phyloP scores from a whole-genome alignment of 768 basidiomycete species.

The Hericium coralloides region DNA sequence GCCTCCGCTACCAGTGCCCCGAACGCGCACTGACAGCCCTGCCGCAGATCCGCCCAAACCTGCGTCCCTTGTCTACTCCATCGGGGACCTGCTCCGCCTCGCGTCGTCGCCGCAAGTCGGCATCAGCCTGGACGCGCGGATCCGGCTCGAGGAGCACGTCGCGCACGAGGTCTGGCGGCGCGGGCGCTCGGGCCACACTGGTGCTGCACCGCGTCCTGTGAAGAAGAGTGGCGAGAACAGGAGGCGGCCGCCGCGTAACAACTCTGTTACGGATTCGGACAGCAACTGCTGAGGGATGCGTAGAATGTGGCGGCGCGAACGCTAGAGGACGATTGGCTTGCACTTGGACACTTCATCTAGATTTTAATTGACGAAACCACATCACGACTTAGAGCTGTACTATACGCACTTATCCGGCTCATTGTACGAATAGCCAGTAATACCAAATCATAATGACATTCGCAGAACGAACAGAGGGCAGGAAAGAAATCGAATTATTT shows the following conservation, averaged over 20 bases:
- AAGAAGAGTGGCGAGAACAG: not conserved
- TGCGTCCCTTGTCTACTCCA: not conserved
- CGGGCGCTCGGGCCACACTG: not conserved
- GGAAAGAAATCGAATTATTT: too few species aligned
- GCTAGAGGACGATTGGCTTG: not conserved
- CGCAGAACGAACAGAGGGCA: too few species aligned
- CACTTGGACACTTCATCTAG: not conserved
- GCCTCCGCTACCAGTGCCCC: too few species aligned
- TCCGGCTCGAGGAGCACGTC: slow-evolving; percentile 8
- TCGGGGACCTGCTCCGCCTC: slow-evolving; percentile 8
- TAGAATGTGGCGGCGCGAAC: not conserved
- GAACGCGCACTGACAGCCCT: too few species aligned
- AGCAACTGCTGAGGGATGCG: not conserved
- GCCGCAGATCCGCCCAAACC: not conserved
- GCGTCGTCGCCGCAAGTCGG: slow-evolving; percentile 12
- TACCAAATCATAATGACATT: too few species aligned
- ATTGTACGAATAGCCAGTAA: not conserved
- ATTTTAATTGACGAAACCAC: not conserved
- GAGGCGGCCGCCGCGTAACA: not conserved
- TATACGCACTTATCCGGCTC: not conserved
- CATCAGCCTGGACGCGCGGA: slow-evolving; percentile 3
- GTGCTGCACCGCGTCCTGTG: not conserved
- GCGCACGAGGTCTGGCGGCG: slow-evolving; percentile 15
- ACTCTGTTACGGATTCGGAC: not conserved
- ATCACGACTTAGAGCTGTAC: not conserved